These are phyloP conservation scores for Penicillium alfredii DNA, from an alignment of 495 filamentous ascomycete species.

Conservation along the genomic window DNA sequence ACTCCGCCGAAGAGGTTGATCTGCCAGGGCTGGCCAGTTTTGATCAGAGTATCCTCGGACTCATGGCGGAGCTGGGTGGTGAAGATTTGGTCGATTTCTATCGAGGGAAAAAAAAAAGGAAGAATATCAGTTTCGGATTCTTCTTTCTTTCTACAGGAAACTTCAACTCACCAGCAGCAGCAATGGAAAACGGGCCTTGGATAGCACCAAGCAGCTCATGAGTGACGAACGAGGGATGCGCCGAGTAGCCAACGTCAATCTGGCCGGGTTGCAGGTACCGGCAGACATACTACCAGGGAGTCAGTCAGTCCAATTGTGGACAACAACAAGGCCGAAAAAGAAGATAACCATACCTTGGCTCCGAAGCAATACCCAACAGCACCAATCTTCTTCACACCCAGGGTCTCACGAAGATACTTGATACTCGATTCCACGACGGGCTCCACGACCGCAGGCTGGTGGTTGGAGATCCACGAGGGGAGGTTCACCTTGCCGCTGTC, in stretches of 20 bases:
- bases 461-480: slow-evolving; percentile 51
- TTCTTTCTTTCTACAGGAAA: neutral
- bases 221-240: slow-evolving; percentile 73
- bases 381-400: slow-evolving; percentile 62
- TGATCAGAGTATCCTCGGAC: slow-evolving; percentile 53
- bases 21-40: slow-evolving; percentile 65
- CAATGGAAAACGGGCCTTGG: slow-evolving; percentile 65
- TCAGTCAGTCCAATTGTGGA: neutral
- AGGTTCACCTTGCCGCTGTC: slow-evolving; percentile 53
- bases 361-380: slow-evolving; percentile 49
- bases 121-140: neutral
- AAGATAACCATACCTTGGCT: slow-evolving; percentile 31
- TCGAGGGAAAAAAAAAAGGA: no score
- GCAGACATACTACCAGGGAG: slow-evolving; percentile 29
- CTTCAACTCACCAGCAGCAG: slow-evolving; percentile 56
- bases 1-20: slow-evolving; percentile 76
- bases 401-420: slow-evolving; percentile 50
- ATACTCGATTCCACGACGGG: slow-evolving; percentile 57
- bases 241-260: slow-evolving; percentile 62
- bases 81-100: slow-evolving; percentile 77
- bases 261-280: slow-evolving; percentile 43
- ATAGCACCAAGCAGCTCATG: slow-evolving; percentile 70
- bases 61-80: slow-evolving; percentile 63
- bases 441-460: slow-evolving; percentile 55
- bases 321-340: no score